Evolutionary conservation across 768 basidiomycete species (phyloP), one percentile per base, ranked within the genome.

Genomic region (Termitomyces sp.): DNA sequence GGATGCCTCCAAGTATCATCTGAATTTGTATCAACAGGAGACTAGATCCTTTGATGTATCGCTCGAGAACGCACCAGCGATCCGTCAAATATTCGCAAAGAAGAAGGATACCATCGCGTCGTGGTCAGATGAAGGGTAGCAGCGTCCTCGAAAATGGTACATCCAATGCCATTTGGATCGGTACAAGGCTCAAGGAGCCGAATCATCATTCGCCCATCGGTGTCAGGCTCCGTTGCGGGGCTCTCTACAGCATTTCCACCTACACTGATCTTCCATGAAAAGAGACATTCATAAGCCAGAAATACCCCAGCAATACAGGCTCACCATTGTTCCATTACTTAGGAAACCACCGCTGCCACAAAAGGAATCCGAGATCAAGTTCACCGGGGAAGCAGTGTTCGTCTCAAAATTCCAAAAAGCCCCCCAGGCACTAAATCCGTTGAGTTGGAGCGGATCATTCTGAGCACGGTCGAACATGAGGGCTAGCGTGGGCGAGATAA

Each of bases 41-140:
- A 54, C 32, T 35, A 25, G 11, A 17, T 32, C 14, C 25, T 12
- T 10, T 0, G 8, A 35, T 14, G 16, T 32, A 9, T 4, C 23
- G 10, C 3, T 12, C 14, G 32, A 27, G 17, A 37, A 38, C 54
- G 5, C 42, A 73, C 71, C 50, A 70, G 50, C 27, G 69, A 73
- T 3, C 71, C 70, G 50, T 73, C 69, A 14, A 69, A 69, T 9
- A 71, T 65, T 35, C 73, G 65, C 10, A 74, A 61, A 37, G 75
- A 69, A 14, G 75, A 73, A 4, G 77, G 68, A 46, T 78, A 77
- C 77, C 77, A 78, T 23, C 77, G 62, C 0, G 67, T 68, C 35
- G 72, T 71, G 11, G 69, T 70, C 42, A 78, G 66, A 43, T 73
- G 73, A 11, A 75, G 60, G 0, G 56, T 68, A 9, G 55, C 66